Conservation (phyloP, 2,329 filamentous ascomycete genomes). For the Neofusicoccum parvum region DNA sequence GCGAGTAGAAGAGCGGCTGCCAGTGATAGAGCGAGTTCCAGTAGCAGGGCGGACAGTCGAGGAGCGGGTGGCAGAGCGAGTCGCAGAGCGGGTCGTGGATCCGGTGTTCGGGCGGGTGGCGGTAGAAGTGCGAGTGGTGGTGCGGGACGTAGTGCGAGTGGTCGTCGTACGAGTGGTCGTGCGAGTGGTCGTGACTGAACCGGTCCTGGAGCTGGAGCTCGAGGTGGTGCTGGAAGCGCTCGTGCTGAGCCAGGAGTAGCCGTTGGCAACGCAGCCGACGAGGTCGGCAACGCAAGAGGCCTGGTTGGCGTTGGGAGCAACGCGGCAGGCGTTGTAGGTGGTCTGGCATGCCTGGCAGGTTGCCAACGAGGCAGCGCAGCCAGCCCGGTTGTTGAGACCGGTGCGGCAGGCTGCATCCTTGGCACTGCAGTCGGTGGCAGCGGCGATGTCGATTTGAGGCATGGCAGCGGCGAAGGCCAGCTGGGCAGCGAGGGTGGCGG, state of each 20-base stretch:
- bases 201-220: not conserved
- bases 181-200: too few species aligned
- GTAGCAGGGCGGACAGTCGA: not conserved
- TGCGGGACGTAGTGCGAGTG: too few species aligned
- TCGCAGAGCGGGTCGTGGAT: not conserved
- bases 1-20: not conserved
- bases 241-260: not conserved
- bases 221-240: not conserved
- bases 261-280: not conserved
- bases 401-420: not conserved
- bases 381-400: not conserved
- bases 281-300: not conserved
- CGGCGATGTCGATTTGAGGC: not conserved
- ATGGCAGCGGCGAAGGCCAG: not conserved
- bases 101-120: not conserved
- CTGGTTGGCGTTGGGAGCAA: not conserved
- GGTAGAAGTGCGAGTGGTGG: not conserved
- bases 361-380: not conserved
- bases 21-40: not conserved
- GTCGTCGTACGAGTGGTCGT: too few species aligned
- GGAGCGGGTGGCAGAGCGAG: too few species aligned
- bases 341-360: not conserved
- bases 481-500: slow-evolving; percentile 5
- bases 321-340: not conserved
- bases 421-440: not conserved